A percentile compares a stretch with the other conserved stretches of the same genome.
phyloP scores from a whole-genome alignment of 805 yeast species.

The Yamadazyma philogaea region DNA sequence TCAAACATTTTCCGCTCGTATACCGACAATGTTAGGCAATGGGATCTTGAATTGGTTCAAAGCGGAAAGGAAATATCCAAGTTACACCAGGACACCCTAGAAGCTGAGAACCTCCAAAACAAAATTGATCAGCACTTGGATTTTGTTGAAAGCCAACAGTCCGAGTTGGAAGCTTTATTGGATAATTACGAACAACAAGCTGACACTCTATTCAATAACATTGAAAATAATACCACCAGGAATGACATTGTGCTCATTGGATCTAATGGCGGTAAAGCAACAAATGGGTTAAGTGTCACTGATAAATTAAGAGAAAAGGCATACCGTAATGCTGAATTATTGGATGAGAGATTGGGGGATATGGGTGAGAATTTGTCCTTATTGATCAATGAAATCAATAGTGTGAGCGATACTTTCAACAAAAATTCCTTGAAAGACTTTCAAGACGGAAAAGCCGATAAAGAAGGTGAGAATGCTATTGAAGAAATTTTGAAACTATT shows the following conservation, averaged over 20 bases:
- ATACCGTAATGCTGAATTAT: conserved; percentile 77
- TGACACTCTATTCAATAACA: conserved; percentile 44
- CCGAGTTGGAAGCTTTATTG: conserved; percentile 78
- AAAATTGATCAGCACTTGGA: conserved; percentile 83
- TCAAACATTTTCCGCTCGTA: conserved; percentile 72
- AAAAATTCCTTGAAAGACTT: conserved; percentile 46
- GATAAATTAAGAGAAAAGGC: conserved; percentile 90
- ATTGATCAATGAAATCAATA: conserved; percentile 77
- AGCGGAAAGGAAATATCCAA: conserved; percentile 84
- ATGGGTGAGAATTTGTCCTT: conserved; percentile 75
- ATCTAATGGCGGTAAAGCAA: conserved; percentile 13
- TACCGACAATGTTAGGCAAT: conserved; percentile 68
- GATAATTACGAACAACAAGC: conserved; percentile 80
- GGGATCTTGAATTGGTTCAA: conserved; percentile 82
- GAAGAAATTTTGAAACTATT: conserved; percentile 76
- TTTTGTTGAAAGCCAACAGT: conserved; percentile 88
- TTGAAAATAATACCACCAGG: conserved; percentile 24
- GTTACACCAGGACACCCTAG: conserved; percentile 69
- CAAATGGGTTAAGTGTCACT: conserved; percentile 47
- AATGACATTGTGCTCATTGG: conserved; percentile 12
- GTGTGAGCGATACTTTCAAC: conserved; percentile 76
- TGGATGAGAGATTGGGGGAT: conserved; percentile 76
- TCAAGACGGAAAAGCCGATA: conserved; percentile 19
- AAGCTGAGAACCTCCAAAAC: conserved; percentile 80
- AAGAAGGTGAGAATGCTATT: conserved; percentile 41